Percentiles rank a stretch among this genome's conserved stretches.
Conservation (phyloP, 208 protist genomes). For the Trypanosoma vivax region DNA sequence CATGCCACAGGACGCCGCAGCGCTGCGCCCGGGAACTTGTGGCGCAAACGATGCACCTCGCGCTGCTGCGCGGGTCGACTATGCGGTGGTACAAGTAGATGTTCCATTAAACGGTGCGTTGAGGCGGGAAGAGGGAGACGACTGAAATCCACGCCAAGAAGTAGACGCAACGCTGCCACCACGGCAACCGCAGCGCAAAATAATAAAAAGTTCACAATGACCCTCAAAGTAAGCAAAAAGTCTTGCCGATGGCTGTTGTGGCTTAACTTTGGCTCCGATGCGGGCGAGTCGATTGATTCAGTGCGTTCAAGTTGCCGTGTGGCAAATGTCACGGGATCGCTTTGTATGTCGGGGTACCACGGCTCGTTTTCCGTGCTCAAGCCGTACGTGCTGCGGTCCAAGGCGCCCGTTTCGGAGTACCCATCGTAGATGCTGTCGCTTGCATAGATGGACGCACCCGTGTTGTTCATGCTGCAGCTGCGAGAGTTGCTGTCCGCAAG, state of each 20-base stretch:
- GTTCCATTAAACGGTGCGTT: conserved; percentile 26
- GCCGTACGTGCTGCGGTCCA: too few species aligned
- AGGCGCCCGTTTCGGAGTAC: background rate
- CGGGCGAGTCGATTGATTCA: background rate
- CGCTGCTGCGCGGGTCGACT: conserved; percentile 5
- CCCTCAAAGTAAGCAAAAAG: conserved; percentile 27
- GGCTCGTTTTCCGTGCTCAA: too few species aligned
- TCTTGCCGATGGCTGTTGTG: conserved; percentile 13
- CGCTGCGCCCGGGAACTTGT: background rate
- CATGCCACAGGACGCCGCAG: conserved; percentile 3
- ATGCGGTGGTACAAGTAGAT: conserved; percentile 31
- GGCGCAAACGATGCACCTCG: background rate
- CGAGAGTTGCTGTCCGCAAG: background rate
- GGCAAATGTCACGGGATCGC: too few species aligned
- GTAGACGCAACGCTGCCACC: conserved; percentile 29
- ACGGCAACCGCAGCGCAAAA: conserved; percentile 37
- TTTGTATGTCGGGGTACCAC: too few species aligned
- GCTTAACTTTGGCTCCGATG: background rate
- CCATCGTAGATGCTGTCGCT: background rate
- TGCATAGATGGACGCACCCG: background rate
- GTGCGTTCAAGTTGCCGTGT: too few species aligned
- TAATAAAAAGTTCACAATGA: conserved; percentile 28
- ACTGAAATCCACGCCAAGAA: conserved; percentile 35
- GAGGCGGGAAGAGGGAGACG: conserved; percentile 37
- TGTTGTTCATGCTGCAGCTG: background rate